phyloP scores from a whole-genome alignment of 441 rosid species.

The Euphorbia celastroides region DNA sequence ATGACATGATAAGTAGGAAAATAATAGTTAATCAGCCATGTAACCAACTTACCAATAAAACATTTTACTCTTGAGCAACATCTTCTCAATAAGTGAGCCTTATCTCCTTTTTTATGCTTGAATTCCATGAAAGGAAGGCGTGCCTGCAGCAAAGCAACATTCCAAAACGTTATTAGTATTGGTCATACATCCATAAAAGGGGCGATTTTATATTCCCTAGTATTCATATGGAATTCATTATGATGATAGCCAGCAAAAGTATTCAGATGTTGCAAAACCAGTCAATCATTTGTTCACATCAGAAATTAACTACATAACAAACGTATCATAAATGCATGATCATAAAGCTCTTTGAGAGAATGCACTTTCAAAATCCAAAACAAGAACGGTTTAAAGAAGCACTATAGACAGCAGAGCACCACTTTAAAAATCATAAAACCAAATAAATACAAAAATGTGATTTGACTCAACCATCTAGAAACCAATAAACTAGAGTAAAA shows the following conservation, averaged over 20 bases:
- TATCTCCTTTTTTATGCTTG: conserved; percentile 47
- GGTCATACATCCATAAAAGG: background rate
- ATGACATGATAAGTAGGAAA: background rate
- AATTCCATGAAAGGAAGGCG: conserved; percentile 66
- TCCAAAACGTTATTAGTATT: background rate
- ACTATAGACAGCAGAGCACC: background rate
- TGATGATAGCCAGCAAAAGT: background rate
- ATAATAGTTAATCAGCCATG: conserved; percentile 6
- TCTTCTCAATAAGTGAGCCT: conserved; percentile 45
- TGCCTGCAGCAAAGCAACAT: conserved; percentile 29
- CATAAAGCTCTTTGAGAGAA: background rate
- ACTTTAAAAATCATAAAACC: background rate
- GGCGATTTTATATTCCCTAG: background rate
- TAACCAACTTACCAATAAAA: conserved; percentile 45
- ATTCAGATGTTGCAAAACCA: background rate
- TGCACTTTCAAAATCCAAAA: background rate
- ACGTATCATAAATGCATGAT: background rate
- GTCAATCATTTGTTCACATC: background rate
- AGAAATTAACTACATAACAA: background rate
- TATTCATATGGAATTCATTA: background rate
- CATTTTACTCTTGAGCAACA: conserved; percentile 64
- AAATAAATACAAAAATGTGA: background rate
- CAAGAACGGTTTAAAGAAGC: background rate
- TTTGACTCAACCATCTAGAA: background rate
- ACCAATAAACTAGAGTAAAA: background rate